phyloP scores from a whole-genome alignment of 179 eudicot species.

The Silene coronaria region DNA sequence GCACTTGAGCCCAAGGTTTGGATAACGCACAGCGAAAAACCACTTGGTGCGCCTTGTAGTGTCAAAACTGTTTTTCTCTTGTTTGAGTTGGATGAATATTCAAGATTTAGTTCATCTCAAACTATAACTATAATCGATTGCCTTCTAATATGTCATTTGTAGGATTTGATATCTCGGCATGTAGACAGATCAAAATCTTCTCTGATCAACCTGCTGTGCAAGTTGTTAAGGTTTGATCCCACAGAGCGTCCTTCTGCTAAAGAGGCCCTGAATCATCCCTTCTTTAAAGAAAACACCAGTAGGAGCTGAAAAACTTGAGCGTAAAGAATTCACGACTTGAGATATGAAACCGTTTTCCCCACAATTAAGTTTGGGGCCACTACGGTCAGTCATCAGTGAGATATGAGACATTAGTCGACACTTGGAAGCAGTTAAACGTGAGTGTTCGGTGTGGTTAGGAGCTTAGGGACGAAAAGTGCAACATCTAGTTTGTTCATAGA shows the following conservation, averaged over 20 bases:
- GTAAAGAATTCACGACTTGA: background rate
- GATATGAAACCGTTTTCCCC: no score
- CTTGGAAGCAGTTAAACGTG: background rate
- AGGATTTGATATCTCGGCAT: conserved; percentile 49
- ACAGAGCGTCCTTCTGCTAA: conserved; percentile 51
- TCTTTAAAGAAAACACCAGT: conserved; percentile 32
- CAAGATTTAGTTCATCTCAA: background rate
- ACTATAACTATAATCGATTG: background rate
- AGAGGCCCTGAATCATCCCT: conserved; percentile 57
- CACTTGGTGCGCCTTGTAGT: no score
- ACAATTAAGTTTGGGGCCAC: background rate
- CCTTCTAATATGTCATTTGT: conserved; percentile 20
- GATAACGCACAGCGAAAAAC: no score
- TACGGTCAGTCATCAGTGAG: background rate
- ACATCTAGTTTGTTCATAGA: conserved; percentile 8
- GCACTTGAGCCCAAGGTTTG: no score
- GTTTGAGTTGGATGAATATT: no score
- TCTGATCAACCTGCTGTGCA: conserved; percentile 50
- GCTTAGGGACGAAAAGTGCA: background rate
- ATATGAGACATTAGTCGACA: background rate
- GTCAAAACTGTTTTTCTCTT: no score
- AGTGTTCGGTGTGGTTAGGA: background rate
- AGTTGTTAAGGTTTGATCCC: conserved; percentile 60
- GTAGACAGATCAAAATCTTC: conserved; percentile 34
- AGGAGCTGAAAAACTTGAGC: conserved; percentile 8